Evolutionary conservation across 1,284 basidiomycete genomes (phyloP), one percentile per base, ranked within the genome.

Genomic region (Limonomyces culmigenus): DNA sequence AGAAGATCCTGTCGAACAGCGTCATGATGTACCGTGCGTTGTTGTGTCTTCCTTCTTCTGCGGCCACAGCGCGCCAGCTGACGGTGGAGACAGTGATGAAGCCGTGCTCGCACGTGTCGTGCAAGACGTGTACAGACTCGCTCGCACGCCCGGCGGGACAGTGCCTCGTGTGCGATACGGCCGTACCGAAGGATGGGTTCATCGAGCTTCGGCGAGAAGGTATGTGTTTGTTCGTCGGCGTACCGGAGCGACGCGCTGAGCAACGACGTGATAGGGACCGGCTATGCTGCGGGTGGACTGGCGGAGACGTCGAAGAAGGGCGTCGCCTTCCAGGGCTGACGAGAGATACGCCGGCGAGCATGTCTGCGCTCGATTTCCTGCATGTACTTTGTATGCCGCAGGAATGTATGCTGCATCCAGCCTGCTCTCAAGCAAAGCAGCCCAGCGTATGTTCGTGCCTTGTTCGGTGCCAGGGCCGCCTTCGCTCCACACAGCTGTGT

Each of bases 241-340:
- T 35, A 19, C 29, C 5, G 5, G 20, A 11, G n/a, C 29, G 23
- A 20, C 25, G 18, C 37, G 13, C 42, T 33, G 17, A 40, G 23
- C 10, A 35, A 36, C 35, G 23, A 19, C 34, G 40, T 40, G 42
- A 36, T 36, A 86, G 83, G 85, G 15, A 92, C 87, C 4, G 87
- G 87, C 0, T 91, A 81, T 48, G 86, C 87, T 5, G 83, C 83
- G 23, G 87, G 87, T 15, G 87, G 87, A n/a, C 54, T 87, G 41
- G 83, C 87, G n/a, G 84, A 88, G 54, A 77, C 79, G 1, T 71
- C 67, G 20, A 84, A 70, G 52, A 58, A 60, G 20, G 81, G 81
- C 1, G 56, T 80, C 16, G 74, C 81, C 1, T 86, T 86, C 56
- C 83, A 86, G 48, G 81, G 80, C 34, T 85, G 51, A 40, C 20